Base-by-base conservation (phyloP, 257 asterid species). In the Salvia rosmarinus region DNA sequence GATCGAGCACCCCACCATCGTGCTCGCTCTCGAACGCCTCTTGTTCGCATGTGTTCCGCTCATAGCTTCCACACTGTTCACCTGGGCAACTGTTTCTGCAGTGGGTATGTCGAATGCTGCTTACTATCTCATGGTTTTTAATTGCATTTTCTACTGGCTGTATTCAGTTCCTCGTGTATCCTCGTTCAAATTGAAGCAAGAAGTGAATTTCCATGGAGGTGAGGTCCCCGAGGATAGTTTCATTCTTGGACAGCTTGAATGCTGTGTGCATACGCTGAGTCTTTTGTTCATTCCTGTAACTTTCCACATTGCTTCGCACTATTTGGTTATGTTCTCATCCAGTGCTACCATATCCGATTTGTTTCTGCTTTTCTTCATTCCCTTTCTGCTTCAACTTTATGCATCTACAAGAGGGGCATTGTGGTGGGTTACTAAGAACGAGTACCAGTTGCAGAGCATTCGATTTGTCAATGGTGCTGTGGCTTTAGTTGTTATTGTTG, bases 381-480 rank as follows among this genome's bases (percentile, higher is more conserved):
- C 99, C 11, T 88, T 89, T 76, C 67, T 95, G 76, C 83, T 91
- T 75, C 99, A 95, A 87, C 93, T 95, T 5, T 91, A 89, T 50
- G 95, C 98, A 10, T 95, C 99, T 13, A 88, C 95, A 0, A 87
- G 94, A 80, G 98, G 99, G 71, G 98, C 96, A 0, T 77, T 95
- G 76, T 89, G 99, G 99, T 95, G 99, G 99, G 83, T 95, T 76
- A 91, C 91, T 8, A 95, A 88, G 87, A 89, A 85, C 42, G 97
- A 91, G 65, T 75, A 76, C 73, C 90, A 95, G 88, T 52, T 95
- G 83, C 88, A 80, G 55, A 91, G 93, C 75, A 95, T 95, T 76
- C 84, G 96, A 4, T 58, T 87, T 80, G 97, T 86, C 57, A 91
- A 95, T 74, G 99, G 99, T 63, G 90, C 95, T 17, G 75, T 95